Conservation (phyloP, 2,329 filamentous ascomycete genomes). For the Sarocladiaceae sp. region DNA sequence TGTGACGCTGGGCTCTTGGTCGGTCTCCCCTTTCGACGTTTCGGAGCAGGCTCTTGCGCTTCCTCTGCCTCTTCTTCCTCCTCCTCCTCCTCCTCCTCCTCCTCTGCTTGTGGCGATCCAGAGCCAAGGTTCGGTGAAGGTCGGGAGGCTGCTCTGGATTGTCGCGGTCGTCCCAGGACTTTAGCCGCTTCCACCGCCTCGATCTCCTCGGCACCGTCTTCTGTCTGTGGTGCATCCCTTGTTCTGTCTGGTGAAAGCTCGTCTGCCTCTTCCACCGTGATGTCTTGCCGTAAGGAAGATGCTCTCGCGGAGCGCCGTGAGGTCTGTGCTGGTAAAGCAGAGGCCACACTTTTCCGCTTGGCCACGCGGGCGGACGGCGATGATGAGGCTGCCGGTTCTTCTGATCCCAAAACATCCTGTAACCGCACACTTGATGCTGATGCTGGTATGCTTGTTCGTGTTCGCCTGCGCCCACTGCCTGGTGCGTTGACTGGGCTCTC, state of each 20-base stretch:
- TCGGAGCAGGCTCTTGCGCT: conserved; percentile 21
- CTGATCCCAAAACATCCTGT: conserved; percentile 30
- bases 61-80: conserved; percentile 26
- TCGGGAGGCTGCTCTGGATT: conserved; percentile 28
- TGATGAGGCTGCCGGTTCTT: conserved; percentile 23
- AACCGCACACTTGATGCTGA: conserved; percentile 36
- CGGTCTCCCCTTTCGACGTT: conserved; percentile 28
- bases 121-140: conserved; percentile 37
- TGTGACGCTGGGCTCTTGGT: conserved; percentile 36
- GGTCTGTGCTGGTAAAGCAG: conserved; percentile 24
- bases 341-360: conserved; percentile 23
- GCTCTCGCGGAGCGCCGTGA: conserved; percentile 16
- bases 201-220: conserved; percentile 34
- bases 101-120: conserved; percentile 15
- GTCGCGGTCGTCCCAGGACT: conserved; percentile 36
- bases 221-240: conserved; percentile 10
- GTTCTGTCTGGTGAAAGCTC: conserved; percentile 27
- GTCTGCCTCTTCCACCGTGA: conserved; percentile 18
- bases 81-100: conserved; percentile 23
- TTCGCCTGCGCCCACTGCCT: conserved; percentile 46
- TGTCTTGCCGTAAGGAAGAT: conserved; percentile 10
- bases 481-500: conserved; percentile 49
- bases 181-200: conserved; percentile 35
- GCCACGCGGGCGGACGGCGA: conserved; percentile 37
- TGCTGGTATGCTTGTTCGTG: conserved; percentile 23